phyloP scores from a whole-genome alignment of 176 grass and related monocot genomes.

The Paspalum vaginatum region DNA sequence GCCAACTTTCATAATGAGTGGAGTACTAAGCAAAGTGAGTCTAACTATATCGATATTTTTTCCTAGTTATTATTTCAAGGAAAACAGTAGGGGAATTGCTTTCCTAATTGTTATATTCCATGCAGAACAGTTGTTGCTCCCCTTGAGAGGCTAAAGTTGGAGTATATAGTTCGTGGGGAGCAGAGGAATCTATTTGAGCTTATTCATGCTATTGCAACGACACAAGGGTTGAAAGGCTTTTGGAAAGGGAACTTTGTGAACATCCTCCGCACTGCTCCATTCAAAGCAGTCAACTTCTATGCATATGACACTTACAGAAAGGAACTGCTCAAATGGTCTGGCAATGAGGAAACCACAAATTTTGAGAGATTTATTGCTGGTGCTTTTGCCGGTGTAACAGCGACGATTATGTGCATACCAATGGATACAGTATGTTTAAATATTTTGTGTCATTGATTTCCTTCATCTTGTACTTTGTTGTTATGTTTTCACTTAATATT shows the following conservation, averaged over 20 bases:
- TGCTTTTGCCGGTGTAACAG: conserved; percentile 85
- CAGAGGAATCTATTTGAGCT: conserved; percentile 87
- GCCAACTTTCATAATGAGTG: not conserved
- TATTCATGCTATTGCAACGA: conserved; percentile 72
- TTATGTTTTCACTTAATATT: not conserved
- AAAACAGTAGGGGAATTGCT: not conserved
- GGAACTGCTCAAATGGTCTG: conserved; percentile 75
- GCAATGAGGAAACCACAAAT: conserved; percentile 90
- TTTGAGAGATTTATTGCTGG: conserved; percentile 97
- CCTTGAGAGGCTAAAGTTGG: conserved; percentile 94
- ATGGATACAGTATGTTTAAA: conserved; percentile 93
- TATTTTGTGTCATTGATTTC: not conserved
- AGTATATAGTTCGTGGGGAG: conserved; percentile 95
- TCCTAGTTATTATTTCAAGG: conserved; percentile 12
- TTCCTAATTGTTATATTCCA: conserved; percentile 37
- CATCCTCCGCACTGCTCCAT: conserved; percentile 96
- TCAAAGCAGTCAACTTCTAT: conserved; percentile 97
- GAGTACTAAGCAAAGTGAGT: conserved; percentile 6
- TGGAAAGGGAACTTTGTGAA: conserved; percentile 98
- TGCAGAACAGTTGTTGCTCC: conserved; percentile 97
- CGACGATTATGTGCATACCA: conserved; percentile 82
- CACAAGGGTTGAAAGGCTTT: conserved; percentile 91
- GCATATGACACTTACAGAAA: conserved; percentile 96
- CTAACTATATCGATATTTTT: conserved; percentile 5
- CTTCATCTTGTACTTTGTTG: not conserved